These are phyloP conservation scores for Astragalus glycyphyllos DNA, from an alignment of 306 rosid species.

Conservation along the genomic window DNA sequence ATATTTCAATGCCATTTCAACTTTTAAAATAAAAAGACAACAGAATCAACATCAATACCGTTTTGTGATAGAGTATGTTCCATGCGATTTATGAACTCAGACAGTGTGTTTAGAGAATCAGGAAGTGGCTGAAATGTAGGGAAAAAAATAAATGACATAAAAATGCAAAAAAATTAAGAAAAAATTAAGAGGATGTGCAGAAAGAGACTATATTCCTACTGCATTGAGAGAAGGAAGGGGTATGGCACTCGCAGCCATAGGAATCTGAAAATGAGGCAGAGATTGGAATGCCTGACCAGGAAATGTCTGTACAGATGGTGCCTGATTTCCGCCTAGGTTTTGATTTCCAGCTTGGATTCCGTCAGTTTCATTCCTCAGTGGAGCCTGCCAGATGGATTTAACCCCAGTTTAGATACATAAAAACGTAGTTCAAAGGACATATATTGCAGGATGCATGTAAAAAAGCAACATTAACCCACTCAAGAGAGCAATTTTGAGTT, in stretches of 20 bases:
- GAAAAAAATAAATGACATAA: conserved; percentile 7
- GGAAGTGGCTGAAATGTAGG: conserved; percentile 82
- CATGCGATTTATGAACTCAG: conserved; percentile 84
- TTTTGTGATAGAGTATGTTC: conserved; percentile 73
- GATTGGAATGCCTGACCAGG: conserved; percentile 66
- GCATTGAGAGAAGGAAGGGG: conserved; percentile 73
- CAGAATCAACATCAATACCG: conserved; percentile 50
- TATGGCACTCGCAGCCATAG: conserved; percentile 66
- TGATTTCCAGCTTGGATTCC: conserved; percentile 49
- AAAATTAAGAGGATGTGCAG: conserved; percentile 23
- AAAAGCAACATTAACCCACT: conserved; percentile 14
- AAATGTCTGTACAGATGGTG: conserved; percentile 72
- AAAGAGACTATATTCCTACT: conserved; percentile 52
- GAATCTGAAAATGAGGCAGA: conserved; percentile 78
- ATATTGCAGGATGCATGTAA: conserved; percentile 13
- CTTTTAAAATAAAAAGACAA: conserved; percentile 23
- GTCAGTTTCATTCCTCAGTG: conserved; percentile 66
- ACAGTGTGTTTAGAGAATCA: conserved; percentile 74
- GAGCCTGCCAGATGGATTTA: conserved; percentile 58
- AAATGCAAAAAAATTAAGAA: conserved; percentile 25
- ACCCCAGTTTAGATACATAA: conserved; percentile 37
- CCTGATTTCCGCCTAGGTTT: conserved; percentile 65
- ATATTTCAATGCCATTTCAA: conserved; percentile 36
- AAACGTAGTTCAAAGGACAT: conserved; percentile 34
- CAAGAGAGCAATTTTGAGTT: conserved; percentile 27